Conservation (phyloP, 371 early-diverging fungal genomes). For the Lichtheimia ornata region DNA sequence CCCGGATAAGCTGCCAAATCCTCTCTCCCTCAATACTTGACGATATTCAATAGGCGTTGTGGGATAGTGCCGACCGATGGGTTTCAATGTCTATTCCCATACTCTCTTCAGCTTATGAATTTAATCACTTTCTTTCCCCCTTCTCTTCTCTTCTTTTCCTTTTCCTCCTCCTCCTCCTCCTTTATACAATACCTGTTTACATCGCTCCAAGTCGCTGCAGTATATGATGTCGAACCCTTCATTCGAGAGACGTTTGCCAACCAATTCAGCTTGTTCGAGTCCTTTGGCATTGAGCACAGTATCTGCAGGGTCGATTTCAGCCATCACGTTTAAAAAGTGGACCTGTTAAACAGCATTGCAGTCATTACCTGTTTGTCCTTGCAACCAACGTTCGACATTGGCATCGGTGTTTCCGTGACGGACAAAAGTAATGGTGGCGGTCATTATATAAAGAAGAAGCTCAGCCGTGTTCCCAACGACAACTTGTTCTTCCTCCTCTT, state of each 20-base stretch:
- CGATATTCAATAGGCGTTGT: slow-evolving; percentile 19
- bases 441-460: not conserved
- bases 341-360: not conserved
- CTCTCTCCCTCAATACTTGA: slow-evolving; percentile 29
- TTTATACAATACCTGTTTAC: slow-evolving; percentile 32
- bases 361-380: slow-evolving; percentile 41
- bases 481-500: not conserved
- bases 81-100: slow-evolving; percentile 25
- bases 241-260: slow-evolving; percentile 28
- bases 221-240: slow-evolving; percentile 31
- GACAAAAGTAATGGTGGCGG: slow-evolving; percentile 32
- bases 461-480: not conserved
- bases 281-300: slow-evolving; percentile 35
- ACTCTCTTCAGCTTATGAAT: not conserved
- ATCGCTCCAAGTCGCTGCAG: slow-evolving; percentile 40
- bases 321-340: not conserved
- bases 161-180: not conserved
- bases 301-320: slow-evolving; percentile 18
- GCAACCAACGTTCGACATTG: slow-evolving; percentile 42
- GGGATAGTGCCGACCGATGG: slow-evolving; percentile 24
- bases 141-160: no score
- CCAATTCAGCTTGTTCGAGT: slow-evolving; percentile 30
- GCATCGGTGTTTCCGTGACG: slow-evolving; percentile 53
- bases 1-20: slow-evolving; percentile 33
- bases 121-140: no score